Evolutionary conservation across 176 grass and related monocot species (phyloP).

Genomic region (Canna indica): DNA sequence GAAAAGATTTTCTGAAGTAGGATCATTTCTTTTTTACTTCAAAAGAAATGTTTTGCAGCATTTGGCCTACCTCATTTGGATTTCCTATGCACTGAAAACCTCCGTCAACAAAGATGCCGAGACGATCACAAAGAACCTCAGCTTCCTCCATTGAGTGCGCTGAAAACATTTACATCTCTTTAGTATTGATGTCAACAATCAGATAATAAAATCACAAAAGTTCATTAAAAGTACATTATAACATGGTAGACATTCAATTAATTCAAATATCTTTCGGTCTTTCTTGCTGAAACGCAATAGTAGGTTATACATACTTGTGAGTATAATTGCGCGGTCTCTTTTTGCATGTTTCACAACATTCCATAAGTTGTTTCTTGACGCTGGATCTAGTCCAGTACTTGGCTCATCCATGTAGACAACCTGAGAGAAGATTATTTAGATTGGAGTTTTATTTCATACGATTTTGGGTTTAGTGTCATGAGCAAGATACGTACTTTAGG

Average conservation of each 20-base stretch:
- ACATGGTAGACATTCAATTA: no score
- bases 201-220: neutral
- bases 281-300: neutral
- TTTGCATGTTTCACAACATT: conserved; percentile 68
- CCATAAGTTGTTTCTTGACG: conserved; percentile 68
- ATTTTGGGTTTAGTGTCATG: neutral
- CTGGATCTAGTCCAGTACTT: conserved; percentile 74
- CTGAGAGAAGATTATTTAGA: conserved; percentile 19
- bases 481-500: conserved; percentile 46
- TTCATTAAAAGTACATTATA: neutral
- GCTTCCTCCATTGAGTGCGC: conserved; percentile 98
- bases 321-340: conserved; percentile 72
- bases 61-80: conserved; percentile 53
- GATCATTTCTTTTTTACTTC: no score
- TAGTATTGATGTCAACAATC: neutral
- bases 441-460: neutral
- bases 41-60: neutral
- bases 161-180: conserved; percentile 25
- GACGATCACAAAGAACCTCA: conserved; percentile 58
- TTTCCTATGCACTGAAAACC: conserved; percentile 75
- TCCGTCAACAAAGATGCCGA: conserved; percentile 73
- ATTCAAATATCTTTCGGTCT: no score
- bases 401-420: conserved; percentile 97
- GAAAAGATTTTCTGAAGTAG: no score
- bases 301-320: conserved; percentile 51